Conservation (phyloP, 2,329 filamentous ascomycete species). For the Aspergillus terreus region DNA sequence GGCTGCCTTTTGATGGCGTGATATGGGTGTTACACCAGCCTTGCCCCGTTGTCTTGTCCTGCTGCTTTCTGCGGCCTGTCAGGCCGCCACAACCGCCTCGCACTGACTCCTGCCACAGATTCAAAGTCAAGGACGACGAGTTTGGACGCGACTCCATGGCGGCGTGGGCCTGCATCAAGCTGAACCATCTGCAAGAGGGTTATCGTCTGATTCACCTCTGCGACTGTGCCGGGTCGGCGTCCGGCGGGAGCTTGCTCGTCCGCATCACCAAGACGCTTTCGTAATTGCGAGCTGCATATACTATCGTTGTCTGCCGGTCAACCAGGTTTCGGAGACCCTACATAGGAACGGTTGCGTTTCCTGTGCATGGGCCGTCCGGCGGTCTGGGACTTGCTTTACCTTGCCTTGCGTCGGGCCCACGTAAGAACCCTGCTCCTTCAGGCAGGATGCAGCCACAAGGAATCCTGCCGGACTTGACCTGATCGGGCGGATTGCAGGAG, state of each 20-base stretch:
- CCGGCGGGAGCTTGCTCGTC: conserved; percentile 68
- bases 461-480: neutral
- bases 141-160: conserved; percentile 73
- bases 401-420: neutral
- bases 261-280: conserved; percentile 59
- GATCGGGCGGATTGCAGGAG: neutral
- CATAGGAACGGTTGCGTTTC: neutral
- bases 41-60: conserved; percentile 9
- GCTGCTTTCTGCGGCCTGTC: neutral
- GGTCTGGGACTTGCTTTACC: neutral
- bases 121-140: conserved; percentile 86
- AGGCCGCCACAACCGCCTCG: neutral
- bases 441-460: neutral
- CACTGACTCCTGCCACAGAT: conserved; percentile 41
- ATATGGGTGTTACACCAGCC: neutral
- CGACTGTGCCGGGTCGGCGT: conserved; percentile 63
- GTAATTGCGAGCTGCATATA: conserved; percentile 1
- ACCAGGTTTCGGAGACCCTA: neutral
- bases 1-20: neutral
- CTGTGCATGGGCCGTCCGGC: no score
- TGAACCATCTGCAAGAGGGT: conserved; percentile 74
- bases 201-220: conserved; percentile 74
- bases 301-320: no score
- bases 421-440: neutral
- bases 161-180: conserved; percentile 82